These are phyloP conservation scores for Eutypa lata DNA, from an alignment of 2,329 filamentous ascomycete species.

Conservation along the genomic window DNA sequence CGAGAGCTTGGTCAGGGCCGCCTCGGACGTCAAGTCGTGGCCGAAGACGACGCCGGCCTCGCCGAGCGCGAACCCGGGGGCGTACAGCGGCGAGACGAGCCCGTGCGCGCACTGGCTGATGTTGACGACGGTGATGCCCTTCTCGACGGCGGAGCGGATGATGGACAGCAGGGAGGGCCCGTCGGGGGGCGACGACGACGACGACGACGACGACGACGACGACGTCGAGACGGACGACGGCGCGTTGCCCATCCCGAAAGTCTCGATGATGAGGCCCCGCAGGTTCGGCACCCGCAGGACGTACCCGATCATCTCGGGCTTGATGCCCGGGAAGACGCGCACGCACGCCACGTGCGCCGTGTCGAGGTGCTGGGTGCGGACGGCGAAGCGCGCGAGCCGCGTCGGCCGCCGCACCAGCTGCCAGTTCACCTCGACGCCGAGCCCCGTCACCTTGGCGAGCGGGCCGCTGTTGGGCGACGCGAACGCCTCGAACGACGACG, in stretches of 20 bases:
- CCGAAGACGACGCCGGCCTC: slow-evolving; percentile 85
- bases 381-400: slow-evolving; percentile 68
- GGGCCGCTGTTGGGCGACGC: slow-evolving; percentile 83
- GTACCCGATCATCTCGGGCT: slow-evolving; percentile 87
- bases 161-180: slow-evolving; percentile 71
- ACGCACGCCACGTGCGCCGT: slow-evolving; percentile 88
- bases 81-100: slow-evolving; percentile 75
- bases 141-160: slow-evolving; percentile 70
- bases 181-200: slow-evolving; percentile 49
- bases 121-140: slow-evolving; percentile 84
- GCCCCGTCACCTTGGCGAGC: slow-evolving; percentile 75
- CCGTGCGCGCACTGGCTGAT: slow-evolving; percentile 84
- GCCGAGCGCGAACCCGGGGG: slow-evolving; percentile 72
- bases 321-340: slow-evolving; percentile 88
- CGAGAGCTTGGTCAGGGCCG: slow-evolving; percentile 84
- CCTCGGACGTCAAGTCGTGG: slow-evolving; percentile 84
- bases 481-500: slow-evolving; percentile 83
- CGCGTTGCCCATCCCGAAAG: slow-evolving; percentile 89
- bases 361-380: slow-evolving; percentile 68
- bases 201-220: slow-evolving; percentile 75
- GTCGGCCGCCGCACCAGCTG: slow-evolving; percentile 71
- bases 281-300: slow-evolving; percentile 75
- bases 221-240: slow-evolving; percentile 68
- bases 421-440: slow-evolving; percentile 81
- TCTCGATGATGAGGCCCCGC: slow-evolving; percentile 81